These are phyloP conservation scores for Nakaseomyces delphensis DNA, from an alignment of 1,139 yeast genomes.

Conservation along the genomic window DNA sequence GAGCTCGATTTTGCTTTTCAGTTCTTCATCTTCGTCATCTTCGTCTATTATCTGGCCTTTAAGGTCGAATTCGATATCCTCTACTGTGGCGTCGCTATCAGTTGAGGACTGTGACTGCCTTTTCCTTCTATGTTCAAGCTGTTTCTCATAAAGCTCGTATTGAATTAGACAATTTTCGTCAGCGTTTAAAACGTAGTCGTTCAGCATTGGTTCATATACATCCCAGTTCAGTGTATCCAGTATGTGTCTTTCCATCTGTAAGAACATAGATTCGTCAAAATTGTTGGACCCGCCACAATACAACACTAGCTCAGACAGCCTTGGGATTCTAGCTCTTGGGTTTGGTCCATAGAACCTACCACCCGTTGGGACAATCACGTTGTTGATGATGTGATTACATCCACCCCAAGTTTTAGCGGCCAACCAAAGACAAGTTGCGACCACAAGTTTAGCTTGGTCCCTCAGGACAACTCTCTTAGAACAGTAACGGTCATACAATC, in stretches of 20 bases:
- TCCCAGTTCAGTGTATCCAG: conserved; percentile 55
- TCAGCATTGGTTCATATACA: conserved; percentile 48
- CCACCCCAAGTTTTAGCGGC: conserved; percentile 62
- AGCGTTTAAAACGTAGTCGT: conserved; percentile 41
- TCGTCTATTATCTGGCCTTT: conserved; percentile 14
- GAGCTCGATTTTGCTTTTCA: conserved; percentile 25
- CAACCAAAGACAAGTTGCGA: conserved; percentile 60
- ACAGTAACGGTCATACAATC: conserved; percentile 57
- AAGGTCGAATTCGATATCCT: conserved; percentile 13
- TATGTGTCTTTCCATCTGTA: conserved; percentile 49
- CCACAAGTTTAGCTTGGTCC: conserved; percentile 55
- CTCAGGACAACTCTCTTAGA: conserved; percentile 53
- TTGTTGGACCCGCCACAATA: conserved; percentile 49
- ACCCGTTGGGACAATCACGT: conserved; percentile 40
- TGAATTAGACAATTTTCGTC: conserved; percentile 36
- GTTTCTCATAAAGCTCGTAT: conserved; percentile 33
- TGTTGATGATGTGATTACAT: conserved; percentile 56
- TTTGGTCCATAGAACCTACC: conserved; percentile 59
- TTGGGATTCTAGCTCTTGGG: conserved; percentile 56
- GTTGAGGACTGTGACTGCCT: conserved; percentile 23
- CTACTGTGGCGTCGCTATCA: conserved; percentile 28
- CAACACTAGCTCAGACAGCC: conserved; percentile 51
- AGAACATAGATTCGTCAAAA: conserved; percentile 52
- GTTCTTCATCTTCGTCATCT: conserved; percentile 28
- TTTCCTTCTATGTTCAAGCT: conserved; percentile 26